Conservation (phyloP, 108 stramenopile genomes). For the Asterionellopsis glacialis region DNA sequence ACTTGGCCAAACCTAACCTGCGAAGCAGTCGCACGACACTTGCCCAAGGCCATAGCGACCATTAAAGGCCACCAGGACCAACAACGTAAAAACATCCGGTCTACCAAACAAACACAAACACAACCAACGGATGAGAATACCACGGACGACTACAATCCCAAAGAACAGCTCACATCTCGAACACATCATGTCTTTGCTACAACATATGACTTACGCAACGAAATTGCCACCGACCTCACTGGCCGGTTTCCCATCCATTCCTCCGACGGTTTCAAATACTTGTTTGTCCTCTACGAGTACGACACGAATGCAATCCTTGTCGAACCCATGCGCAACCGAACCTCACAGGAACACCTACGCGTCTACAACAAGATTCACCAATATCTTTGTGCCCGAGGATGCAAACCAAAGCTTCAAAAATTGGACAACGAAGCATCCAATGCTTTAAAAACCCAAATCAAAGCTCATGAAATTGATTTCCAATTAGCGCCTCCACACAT, state of each 20-base stretch:
- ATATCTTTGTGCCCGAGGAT: constrained; percentile 8
- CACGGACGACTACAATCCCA: not conserved
- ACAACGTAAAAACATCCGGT: not conserved
- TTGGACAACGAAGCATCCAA: constrained; percentile 20
- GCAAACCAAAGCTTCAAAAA: constrained; percentile 5
- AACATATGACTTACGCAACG: not conserved
- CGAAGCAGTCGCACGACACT: not conserved
- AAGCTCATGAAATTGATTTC: constrained; percentile 12
- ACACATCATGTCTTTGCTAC: constrained; percentile 1
- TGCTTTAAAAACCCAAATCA: constrained; percentile 6
- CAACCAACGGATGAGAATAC: not conserved
- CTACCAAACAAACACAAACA: no score
- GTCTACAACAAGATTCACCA: constrained; percentile 11
- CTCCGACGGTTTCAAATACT: constrained; percentile 1
- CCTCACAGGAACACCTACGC: not conserved
- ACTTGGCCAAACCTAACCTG: constrained; percentile 6
- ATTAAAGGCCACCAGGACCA: no score
- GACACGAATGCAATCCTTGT: constrained; percentile 27
- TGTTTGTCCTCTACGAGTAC: no score
- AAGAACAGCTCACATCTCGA: not conserved
- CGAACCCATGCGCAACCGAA: constrained; percentile 17
- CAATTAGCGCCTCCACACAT: constrained; percentile 8
- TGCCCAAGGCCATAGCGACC: constrained; percentile 5
- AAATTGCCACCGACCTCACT: constrained; percentile 14
- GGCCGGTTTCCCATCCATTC: constrained; percentile 5